Evolutionary conservation across 2,329 filamentous ascomycete genomes (phyloP), one percentile per base, ranked within the genome.

Genomic region (Onygenales sp.): DNA sequence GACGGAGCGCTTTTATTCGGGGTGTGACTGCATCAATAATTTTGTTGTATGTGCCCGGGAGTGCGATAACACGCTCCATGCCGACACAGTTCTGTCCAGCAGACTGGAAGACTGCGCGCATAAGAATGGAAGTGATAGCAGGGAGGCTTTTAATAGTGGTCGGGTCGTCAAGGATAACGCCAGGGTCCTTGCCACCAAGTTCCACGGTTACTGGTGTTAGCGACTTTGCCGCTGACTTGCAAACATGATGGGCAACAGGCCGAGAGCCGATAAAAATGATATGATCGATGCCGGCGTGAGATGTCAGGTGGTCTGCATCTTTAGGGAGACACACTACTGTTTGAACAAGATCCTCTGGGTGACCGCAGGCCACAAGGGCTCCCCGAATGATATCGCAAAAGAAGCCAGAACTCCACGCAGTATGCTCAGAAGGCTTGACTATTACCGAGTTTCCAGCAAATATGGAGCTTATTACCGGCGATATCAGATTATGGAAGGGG

Each of bases 71-170:
- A 53, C 93, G 87, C 74, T 98, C 93, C 60, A 96, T 92, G 53
- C 93, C 93, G 65, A 98, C 92, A 72, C 93, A 98, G 73, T 98
- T 98, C 70, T 98, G 93, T 1, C 93, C 93, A 13, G 90, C 86
- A 50, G 90, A 90, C 71, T 98, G 93, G 72, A 97, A 98, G 8
- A 89, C 89, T 51, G 92, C 93, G 51, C 93, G 84, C 73, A 98
- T 85, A 57, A 97, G 81, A 58, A 94, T 86, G 57, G 90, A 87
- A 41, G 82, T 80, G 49, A 97, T 84, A 43, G 86, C 82, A 4
- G 81, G 72, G 55, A 97, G 77, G 62, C 81, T 75, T 60, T 69
- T 64, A 13, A 72, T 55, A 4, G 72, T 89, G 79, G 54, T 72
- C 66, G 47, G 70, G 70, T 93, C 89, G 68, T 96, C 90, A 42